These are phyloP conservation scores for Cenchrus americanus DNA, from an alignment of 176 grass and related monocot genomes.

Conservation along the genomic window DNA sequence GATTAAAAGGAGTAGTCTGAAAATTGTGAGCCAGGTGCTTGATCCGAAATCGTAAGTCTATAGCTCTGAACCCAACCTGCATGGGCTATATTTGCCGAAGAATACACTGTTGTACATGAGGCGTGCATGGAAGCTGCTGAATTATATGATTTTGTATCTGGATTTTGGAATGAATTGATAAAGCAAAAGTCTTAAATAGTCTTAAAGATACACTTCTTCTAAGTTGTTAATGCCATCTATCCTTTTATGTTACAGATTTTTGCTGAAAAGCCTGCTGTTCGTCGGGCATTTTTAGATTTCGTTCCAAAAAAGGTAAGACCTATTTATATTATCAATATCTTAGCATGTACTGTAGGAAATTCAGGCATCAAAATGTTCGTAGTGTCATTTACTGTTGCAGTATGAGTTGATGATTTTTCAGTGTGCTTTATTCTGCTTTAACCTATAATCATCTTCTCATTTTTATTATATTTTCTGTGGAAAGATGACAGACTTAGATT, in stretches of 20 bases:
- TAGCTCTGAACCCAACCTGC: background rate
- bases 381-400: slow-evolving; percentile 25
- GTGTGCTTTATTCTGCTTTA: slow-evolving; percentile 17
- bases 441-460: slow-evolving; percentile 26
- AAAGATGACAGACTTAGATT: slow-evolving; percentile 84
- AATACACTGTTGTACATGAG: background rate
- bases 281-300: slow-evolving; percentile 83
- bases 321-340: slow-evolving; percentile 19
- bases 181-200: background rate
- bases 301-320: slow-evolving; percentile 79
- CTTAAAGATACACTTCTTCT: slow-evolving; percentile 9
- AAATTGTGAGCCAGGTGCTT: slow-evolving; percentile 17
- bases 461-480: slow-evolving; percentile 32
- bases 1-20: background rate
- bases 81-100: background rate
- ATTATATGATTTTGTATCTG: slow-evolving; percentile 6
- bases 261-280: slow-evolving; percentile 96
- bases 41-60: background rate
- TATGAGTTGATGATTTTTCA: slow-evolving; percentile 20
- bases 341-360: slow-evolving; percentile 19
- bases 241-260: slow-evolving; percentile 80
- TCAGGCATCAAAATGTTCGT: slow-evolving; percentile 8
- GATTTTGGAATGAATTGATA: slow-evolving; percentile 6
- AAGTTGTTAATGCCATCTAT: slow-evolving; percentile 2
- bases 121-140: slow-evolving; percentile 21